These are phyloP conservation scores for Yamadazyma spencermartinsiae DNA, from an alignment of 1,139 yeast species.

Conservation along the genomic window DNA sequence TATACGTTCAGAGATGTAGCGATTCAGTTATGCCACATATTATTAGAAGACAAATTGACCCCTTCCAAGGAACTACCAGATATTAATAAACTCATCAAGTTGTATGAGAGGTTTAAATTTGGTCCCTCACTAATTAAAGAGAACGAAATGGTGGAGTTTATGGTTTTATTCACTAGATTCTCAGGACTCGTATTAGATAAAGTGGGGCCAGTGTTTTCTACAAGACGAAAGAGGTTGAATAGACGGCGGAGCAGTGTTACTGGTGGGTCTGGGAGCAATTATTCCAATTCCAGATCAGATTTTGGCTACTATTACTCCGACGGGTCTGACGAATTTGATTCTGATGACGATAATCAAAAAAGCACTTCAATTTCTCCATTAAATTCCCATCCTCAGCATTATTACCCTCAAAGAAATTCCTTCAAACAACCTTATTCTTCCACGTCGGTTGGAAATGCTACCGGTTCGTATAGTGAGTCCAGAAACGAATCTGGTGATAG, in stretches of 20 bases:
- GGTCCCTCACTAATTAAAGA: conserved; percentile 64
- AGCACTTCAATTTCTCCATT: background rate
- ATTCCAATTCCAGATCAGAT: conserved; percentile 4
- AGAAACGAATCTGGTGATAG: conserved; percentile 4
- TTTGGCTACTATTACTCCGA: conserved; percentile 2
- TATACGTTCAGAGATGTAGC: conserved; percentile 51
- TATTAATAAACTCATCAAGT: conserved; percentile 38
- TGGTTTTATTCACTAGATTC: conserved; percentile 37
- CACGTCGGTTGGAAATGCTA: background rate
- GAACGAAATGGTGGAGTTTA: conserved; percentile 59
- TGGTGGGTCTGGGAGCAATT: background rate
- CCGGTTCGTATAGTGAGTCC: background rate
- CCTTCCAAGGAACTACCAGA: conserved; percentile 17
- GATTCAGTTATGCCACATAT: conserved; percentile 17
- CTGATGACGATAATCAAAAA: background rate
- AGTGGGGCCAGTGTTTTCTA: conserved; percentile 16
- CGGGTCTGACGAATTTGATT: background rate
- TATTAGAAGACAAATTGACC: conserved; percentile 11
- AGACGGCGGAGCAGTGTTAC: conserved; percentile 2
- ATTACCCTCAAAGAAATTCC: conserved; percentile 2
- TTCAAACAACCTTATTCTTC: background rate
- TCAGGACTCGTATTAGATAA: conserved; percentile 11
- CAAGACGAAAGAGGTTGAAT: conserved; percentile 9
- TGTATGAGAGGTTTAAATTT: conserved; percentile 73
- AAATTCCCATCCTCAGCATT: background rate